phyloP scores from a whole-genome alignment of 805 yeast species.

The Sugiyamaella qingdaonensis region DNA sequence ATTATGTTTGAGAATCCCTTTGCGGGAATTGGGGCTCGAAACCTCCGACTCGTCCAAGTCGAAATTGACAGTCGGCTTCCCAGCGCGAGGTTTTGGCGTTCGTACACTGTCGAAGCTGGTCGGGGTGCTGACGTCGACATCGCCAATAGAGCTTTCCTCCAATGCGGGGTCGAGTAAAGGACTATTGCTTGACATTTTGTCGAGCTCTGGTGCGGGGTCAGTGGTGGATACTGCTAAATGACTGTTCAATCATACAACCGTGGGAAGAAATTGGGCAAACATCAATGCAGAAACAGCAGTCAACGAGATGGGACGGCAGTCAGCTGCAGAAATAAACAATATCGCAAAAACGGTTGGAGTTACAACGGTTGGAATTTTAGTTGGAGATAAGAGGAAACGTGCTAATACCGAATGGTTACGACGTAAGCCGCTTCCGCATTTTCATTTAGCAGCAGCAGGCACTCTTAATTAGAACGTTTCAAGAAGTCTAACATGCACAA shows the following conservation, averaged over 20 bases:
- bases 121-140: background rate
- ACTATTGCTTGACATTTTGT: background rate
- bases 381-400: too few relatives aligned
- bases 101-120: background rate
- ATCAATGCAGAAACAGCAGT: too few relatives aligned
- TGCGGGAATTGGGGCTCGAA: background rate
- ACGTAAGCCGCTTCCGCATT: too few relatives aligned
- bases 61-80: slow-evolving; percentile 7
- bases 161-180: background rate
- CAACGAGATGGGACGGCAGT: too few relatives aligned
- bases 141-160: background rate
- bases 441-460: background rate
- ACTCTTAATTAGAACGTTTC: background rate
- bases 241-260: background rate
- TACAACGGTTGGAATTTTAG: slow-evolving; percentile 27
- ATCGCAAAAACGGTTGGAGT: too few relatives aligned
- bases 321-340: too few relatives aligned
- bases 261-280: background rate
- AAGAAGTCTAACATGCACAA: too few relatives aligned
- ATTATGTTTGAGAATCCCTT: background rate
- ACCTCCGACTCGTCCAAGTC: slow-evolving; percentile 8
- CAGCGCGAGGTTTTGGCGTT: background rate
- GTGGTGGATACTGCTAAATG: too few relatives aligned
- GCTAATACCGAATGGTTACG: too few relatives aligned
- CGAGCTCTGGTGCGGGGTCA: background rate